These are phyloP conservation scores for Kuraishia ogatae DNA, from an alignment of 805 yeast species.

Conservation along the genomic window DNA sequence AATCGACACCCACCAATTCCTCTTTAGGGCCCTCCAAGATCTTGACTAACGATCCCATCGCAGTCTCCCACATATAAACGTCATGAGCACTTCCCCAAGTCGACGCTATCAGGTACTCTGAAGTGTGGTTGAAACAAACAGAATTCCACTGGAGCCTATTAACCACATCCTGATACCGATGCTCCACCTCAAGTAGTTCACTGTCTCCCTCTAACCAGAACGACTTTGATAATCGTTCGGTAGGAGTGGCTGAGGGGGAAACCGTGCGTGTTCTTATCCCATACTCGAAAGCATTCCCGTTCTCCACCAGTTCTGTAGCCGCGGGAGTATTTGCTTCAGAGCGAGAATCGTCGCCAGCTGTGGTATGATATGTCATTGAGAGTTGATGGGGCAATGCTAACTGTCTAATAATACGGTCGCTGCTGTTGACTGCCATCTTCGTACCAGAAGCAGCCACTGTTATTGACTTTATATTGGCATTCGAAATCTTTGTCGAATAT, in stretches of 20 bases:
- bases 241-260: background rate
- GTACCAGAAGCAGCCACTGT: conserved; percentile 49
- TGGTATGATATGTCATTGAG: background rate
- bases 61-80: conserved; percentile 87
- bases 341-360: background rate
- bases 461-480: conserved; percentile 64
- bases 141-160: conserved; percentile 86
- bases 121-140: conserved; percentile 62
- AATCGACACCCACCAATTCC: conserved; percentile 76
- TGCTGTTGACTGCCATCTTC: conserved; percentile 64
- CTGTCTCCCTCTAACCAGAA: conserved; percentile 7
- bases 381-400: conserved; percentile 36
- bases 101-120: conserved; percentile 83
- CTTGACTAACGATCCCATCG: conserved; percentile 79
- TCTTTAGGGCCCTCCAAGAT: conserved; percentile 88
- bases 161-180: conserved; percentile 84
- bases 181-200: conserved; percentile 59
- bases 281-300: conserved; percentile 6
- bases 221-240: background rate
- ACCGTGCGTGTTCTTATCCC: conserved; percentile 11
- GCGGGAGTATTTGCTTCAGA: background rate
- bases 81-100: conserved; percentile 86
- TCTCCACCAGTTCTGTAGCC: background rate
- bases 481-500: conserved; percentile 44
- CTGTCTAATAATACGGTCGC: conserved; percentile 71